Conservation (phyloP, 164 flowering plant species). For the Houttuynia cordata region DNA sequence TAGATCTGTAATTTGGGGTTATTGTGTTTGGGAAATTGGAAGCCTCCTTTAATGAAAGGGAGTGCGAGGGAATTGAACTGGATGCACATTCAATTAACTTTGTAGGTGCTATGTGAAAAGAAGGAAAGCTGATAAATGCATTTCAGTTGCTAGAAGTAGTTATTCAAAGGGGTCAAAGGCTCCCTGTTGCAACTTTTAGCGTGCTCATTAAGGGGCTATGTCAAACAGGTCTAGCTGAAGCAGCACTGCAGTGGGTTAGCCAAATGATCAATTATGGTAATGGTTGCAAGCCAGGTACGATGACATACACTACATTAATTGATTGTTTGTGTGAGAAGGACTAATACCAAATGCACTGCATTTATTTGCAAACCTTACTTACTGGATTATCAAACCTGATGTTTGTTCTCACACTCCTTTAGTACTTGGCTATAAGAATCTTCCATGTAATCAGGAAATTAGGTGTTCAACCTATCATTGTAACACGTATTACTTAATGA, state of each 20-base stretch:
- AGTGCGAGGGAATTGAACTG: no score
- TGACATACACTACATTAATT: conserved; percentile 39
- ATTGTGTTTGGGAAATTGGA: no score
- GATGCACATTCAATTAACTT: no score
- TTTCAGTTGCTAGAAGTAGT: no score
- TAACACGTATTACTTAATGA: conserved; percentile 60
- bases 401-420: conserved; percentile 62
- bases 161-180: conserved; percentile 8
- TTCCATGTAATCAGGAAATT: conserved; percentile 36
- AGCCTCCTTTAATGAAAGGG: no score
- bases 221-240: conserved; percentile 43
- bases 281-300: conserved; percentile 24
- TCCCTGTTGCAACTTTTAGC: conserved; percentile 66
- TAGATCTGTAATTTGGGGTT: no score
- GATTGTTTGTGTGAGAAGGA: conserved; percentile 78
- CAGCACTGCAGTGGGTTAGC: conserved; percentile 60
- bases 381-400: conserved; percentile 50
- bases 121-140: no score
- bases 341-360: conserved; percentile 43
- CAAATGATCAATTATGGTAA: conserved; percentile 64
- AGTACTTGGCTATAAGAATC: conserved; percentile 47
- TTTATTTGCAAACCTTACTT: conserved; percentile 45
- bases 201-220: conserved; percentile 77
- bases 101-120: no score
- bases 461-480: conserved; percentile 59